These are phyloP conservation scores for Tilletia horrida DNA, from an alignment of 1,284 basidiomycete species.

Conservation along the genomic window DNA sequence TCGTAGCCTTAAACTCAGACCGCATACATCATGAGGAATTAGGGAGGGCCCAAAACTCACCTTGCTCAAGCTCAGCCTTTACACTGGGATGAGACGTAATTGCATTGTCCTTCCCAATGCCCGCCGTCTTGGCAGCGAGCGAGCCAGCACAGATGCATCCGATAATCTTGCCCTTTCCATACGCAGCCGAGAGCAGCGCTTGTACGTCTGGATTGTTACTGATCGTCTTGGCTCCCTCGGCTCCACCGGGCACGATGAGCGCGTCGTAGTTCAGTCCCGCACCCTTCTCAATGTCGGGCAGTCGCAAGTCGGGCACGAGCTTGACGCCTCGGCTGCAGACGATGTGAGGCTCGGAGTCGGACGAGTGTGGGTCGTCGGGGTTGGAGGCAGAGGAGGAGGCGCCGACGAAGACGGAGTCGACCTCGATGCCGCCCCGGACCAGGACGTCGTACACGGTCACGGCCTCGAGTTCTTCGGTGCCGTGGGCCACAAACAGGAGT, in stretches of 20 bases:
- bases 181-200: conserved; percentile 64
- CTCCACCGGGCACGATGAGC: conserved; percentile 74
- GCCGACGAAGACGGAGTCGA: conserved; percentile 38
- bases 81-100: conserved; percentile 79
- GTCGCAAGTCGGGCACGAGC: conserved; percentile 42
- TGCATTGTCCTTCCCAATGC: conserved; percentile 60
- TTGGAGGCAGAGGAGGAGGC: conserved; percentile 24
- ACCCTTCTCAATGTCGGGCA: conserved; percentile 31
- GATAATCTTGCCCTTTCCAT: conserved; percentile 56
- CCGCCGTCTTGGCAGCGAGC: conserved; percentile 67
- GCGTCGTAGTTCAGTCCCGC: conserved; percentile 66
- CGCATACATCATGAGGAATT: too few species aligned
- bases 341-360: conserved; percentile 27
- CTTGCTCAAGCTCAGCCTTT: conserved; percentile 63
- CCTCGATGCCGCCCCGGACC: conserved; percentile 40
- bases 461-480: conserved; percentile 66
- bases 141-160: conserved; percentile 56
- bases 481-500: conserved; percentile 72
- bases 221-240: conserved; percentile 73
- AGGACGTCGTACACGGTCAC: conserved; percentile 10
- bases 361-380: conserved; percentile 16
- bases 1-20: too few species aligned
- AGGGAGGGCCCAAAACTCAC: conserved; percentile 59
- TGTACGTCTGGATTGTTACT: conserved; percentile 65
- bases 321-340: conserved; percentile 45